Evolutionary conservation across 345 rosid genomes (phyloP).

Genomic region (Citrus medica): DNA sequence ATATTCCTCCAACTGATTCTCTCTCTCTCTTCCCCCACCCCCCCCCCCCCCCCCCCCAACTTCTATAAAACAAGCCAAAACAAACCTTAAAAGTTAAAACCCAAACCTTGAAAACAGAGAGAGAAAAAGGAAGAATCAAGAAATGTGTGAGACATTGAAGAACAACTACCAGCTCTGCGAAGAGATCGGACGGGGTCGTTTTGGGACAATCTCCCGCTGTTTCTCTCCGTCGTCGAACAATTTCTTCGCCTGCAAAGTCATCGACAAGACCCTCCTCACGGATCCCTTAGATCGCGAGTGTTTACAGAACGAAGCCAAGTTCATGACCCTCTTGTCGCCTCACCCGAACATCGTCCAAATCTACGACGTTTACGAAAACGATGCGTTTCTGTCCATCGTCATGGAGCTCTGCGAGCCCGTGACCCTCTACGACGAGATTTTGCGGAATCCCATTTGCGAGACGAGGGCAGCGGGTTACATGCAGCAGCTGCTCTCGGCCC

Average conservation of each 20-base stretch:
- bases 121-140: not conserved
- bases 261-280: constrained; percentile 49
- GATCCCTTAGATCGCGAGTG: constrained; percentile 69
- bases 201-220: constrained; percentile 63
- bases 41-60: fast-evolving
- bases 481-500: constrained; percentile 47
- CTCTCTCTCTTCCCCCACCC: too few species aligned
- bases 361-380: constrained; percentile 52
- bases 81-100: not conserved
- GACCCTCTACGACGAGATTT: constrained; percentile 49
- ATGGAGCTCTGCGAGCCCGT: constrained; percentile 55
- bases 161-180: constrained; percentile 52
- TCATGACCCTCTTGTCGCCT: constrained; percentile 59
- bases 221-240: constrained; percentile 41
- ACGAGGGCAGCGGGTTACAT: constrained; percentile 35
- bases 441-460: constrained; percentile 39
- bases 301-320: constrained; percentile 65
- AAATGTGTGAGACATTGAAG: constrained; percentile 34
- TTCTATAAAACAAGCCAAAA: not conserved
- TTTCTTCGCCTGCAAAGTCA: constrained; percentile 65
- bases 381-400: constrained; percentile 47
- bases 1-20: constrained; percentile 19
- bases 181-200: constrained; percentile 79
- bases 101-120: not conserved
- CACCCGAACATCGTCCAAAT: constrained; percentile 61